Evolutionary conservation across 2,329 filamentous ascomycete genomes (phyloP), one percentile per base, ranked within the genome.

Genomic region (Fusarium sublunatum): DNA sequence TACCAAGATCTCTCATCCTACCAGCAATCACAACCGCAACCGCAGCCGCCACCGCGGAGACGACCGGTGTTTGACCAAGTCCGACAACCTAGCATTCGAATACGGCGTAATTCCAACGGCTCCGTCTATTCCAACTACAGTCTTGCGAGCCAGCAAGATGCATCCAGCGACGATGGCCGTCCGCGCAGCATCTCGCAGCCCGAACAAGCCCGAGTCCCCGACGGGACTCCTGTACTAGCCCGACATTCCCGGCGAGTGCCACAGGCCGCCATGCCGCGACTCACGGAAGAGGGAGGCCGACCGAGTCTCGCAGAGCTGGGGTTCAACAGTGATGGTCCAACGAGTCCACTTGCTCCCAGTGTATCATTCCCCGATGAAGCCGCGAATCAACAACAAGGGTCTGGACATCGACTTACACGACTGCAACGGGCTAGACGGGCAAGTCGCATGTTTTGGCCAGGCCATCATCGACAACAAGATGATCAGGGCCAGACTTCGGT

Each of bases 171-270:
- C 3, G 42, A 58, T 41, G 61, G 60, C 7, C 72, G 76, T 6
- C 74, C 74, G 2, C 71, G 76, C 19, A 78, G 76, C 61, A 55
- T 74, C 12, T 78, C 76, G 6, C 76, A 78, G 52, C 75, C 76
- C 7, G 68, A 71, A 24, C 58, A 69, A 13, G 61, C 71, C 2
- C 62, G 67, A 5, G 8, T 70, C 6, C 38, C 67, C 6, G 62
- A 73, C 32, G 49, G 28, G 7, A 41, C 29, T 28, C 44, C 55
- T n/a, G 53, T 56, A 11, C 34, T 69, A 6, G 69, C 70, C 19
- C 65, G 75, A 11, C 70, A 73, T 47, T 74, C 73, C 22, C 62
- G 74, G 34, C 64, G 73, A 26, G 58, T 69, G 8, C 75, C 72
- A n/a, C 75, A 76, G 45, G 45, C 69, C 6, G 72, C 74, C 32